phyloP scores from a whole-genome alignment of 1,284 basidiomycete genomes.

The Trametes sp. region DNA sequence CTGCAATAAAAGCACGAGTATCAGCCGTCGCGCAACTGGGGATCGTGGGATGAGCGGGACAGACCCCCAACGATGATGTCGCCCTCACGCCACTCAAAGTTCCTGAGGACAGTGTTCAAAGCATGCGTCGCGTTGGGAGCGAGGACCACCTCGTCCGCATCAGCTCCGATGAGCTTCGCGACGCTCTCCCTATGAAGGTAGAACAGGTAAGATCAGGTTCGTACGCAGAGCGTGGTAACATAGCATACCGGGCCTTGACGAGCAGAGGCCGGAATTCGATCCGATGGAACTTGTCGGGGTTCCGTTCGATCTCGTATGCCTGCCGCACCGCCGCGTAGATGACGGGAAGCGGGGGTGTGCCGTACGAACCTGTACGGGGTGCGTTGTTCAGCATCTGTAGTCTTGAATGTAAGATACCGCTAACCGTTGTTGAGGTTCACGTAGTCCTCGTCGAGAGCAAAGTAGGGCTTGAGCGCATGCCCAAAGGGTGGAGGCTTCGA shows the following conservation, averaged over 20 bases:
- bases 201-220: neutral
- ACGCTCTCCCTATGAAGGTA: conserved; percentile 45
- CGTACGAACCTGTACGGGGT: conserved; percentile 64
- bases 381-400: neutral
- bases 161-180: conserved; percentile 67
- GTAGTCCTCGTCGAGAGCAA: conserved; percentile 64
- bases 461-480: conserved; percentile 62
- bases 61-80: conserved; percentile 54
- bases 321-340: conserved; percentile 56
- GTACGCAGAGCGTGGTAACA: neutral
- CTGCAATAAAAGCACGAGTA: conserved; percentile 19
- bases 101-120: conserved; percentile 70
- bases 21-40: neutral
- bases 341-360: conserved; percentile 70
- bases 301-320: conserved; percentile 58
- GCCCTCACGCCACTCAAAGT: conserved; percentile 61
- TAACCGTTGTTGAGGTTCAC: conserved; percentile 73
- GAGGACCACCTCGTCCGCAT: conserved; percentile 69
- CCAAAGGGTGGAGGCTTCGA: conserved; percentile 60
- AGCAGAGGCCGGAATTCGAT: conserved; percentile 51
- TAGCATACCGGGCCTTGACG: conserved; percentile 48
- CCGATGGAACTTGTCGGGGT: conserved; percentile 71
- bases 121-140: conserved; percentile 74
- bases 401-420: neutral
- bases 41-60: too few species aligned